A percentile compares a stretch with the other conserved stretches of the same genome.
Conservation (phyloP, 139 green algal genomes). For the Astrephomene gubernaculifera region DNA sequence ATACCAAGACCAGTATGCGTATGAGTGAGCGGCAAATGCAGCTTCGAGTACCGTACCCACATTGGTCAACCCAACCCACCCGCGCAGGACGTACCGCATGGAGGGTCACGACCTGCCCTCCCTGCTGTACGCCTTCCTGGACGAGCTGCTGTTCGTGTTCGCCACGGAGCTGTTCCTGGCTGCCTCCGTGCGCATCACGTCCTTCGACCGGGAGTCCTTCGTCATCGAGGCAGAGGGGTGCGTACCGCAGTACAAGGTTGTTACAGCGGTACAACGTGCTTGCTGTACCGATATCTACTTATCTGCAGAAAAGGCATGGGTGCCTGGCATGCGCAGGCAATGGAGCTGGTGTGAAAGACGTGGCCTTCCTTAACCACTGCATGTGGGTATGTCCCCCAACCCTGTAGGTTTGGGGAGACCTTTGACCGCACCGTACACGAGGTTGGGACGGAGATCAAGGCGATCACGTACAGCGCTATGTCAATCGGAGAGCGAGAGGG, state of each 20-base stretch:
- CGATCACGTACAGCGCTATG: conserved; percentile 93
- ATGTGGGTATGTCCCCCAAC: neutral
- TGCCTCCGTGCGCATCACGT: conserved; percentile 59
- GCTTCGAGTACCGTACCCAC: neutral
- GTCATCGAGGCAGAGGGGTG: conserved; percentile 63
- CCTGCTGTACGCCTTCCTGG: conserved; percentile 86
- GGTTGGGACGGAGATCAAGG: conserved; percentile 89
- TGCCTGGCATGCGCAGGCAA: neutral
- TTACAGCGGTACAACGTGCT: no score
- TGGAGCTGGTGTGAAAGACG: neutral
- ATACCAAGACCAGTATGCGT: no score
- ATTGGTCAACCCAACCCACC: no score
- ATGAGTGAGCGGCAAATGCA: no score
- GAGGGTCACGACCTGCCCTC: conserved; percentile 85
- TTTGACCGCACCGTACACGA: conserved; percentile 78
- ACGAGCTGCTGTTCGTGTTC: conserved; percentile 90
- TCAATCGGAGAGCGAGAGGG: conserved; percentile 71
- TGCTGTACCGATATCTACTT: no score
- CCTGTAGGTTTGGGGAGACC: conserved; percentile 60
- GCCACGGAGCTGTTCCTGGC: conserved; percentile 79
- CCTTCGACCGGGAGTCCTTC: conserved; percentile 65
- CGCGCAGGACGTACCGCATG: conserved; percentile 29
- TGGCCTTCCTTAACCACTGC: neutral
- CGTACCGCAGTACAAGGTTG: no score
- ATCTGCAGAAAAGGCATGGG: neutral